phyloP scores from a whole-genome alignment of 1,284 basidiomycete species.

The Cutaneotrichosporon sp. region DNA sequence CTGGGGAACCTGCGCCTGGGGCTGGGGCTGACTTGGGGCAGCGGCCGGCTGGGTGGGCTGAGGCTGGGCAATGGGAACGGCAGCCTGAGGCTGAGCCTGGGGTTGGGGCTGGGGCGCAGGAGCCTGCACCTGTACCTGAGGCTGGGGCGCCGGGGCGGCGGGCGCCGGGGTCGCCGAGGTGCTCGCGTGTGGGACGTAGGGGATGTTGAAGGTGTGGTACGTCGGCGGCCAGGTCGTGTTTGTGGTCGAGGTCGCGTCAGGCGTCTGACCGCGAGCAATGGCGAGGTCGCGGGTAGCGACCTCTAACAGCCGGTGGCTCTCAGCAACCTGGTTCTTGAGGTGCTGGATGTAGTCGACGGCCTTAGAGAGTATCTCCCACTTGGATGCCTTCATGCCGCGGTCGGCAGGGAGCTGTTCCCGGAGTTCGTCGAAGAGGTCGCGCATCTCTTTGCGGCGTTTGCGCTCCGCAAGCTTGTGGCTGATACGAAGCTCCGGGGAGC shows the following conservation, averaged over 20 bases:
- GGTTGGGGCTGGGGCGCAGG: background rate
- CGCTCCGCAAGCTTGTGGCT: conserved; percentile 89
- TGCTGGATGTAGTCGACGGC: conserved; percentile 31
- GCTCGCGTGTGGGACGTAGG: conserved; percentile 20
- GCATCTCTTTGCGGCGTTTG: conserved; percentile 95
- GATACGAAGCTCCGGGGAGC: conserved; percentile 86
- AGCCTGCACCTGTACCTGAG: no score
- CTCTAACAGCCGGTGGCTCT: conserved; percentile 22
- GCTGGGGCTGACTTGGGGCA: background rate
- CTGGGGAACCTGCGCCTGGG: background rate
- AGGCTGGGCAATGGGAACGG: background rate
- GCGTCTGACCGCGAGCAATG: conserved; percentile 18
- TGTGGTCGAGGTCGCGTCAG: conserved; percentile 1
- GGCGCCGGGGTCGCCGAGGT: conserved; percentile 3
- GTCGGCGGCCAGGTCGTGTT: conserved; percentile 19
- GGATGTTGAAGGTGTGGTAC: conserved; percentile 25
- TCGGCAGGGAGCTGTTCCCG: conserved; percentile 86
- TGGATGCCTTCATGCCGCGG: conserved; percentile 89
- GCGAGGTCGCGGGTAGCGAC: conserved; percentile 21
- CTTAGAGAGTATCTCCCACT: conserved; percentile 51
- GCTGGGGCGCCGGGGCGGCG: conserved; percentile 3
- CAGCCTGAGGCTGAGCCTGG: conserved; percentile 1
- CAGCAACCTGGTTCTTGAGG: conserved; percentile 24
- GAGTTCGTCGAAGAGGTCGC: conserved; percentile 91
- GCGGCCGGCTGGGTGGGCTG: conserved; percentile 4